Conservation (phyloP, 768 basidiomycete species). For the Tricholoma matsutake region DNA sequence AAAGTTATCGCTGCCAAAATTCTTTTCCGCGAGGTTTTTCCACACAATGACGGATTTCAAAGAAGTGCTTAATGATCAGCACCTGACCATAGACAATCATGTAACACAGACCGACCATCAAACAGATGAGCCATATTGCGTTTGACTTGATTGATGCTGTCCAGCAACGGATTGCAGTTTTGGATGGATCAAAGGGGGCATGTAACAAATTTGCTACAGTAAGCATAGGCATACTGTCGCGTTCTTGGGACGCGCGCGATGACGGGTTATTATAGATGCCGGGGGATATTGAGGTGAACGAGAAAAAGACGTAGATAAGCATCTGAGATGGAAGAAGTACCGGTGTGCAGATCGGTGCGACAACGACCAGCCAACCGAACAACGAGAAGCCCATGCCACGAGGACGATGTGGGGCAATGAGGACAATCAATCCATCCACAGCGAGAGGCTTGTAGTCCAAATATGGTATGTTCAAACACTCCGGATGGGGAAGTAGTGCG, state of each 20-base stretch:
- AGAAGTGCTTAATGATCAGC: too few species aligned
- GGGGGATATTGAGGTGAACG: neutral
- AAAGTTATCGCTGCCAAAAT: neutral
- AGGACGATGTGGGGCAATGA: neutral
- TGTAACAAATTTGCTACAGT: neutral
- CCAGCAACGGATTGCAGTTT: neutral
- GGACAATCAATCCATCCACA: neutral
- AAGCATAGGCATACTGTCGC: neutral
- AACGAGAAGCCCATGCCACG: neutral
- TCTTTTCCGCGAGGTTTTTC: too few species aligned
- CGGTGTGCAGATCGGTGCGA: neutral
- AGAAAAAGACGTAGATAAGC: neutral
- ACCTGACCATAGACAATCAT: too few species aligned
- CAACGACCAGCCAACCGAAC: too few species aligned
- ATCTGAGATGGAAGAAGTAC: neutral
- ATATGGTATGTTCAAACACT: slow-evolving; percentile 9
- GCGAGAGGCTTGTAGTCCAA: neutral
- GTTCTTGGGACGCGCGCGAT: neutral
- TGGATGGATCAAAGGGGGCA: neutral
- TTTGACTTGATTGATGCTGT: neutral
- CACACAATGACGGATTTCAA: too few species aligned
- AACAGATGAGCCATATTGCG: neutral
- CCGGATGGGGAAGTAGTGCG: slow-evolving; percentile 16
- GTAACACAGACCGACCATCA: too few species aligned
- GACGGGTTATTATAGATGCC: neutral